Percentiles rank a stretch among this genome's conserved stretches.
Conservation (phyloP, 768 basidiomycete genomes). For the Paxillus rubicundulus region DNA sequence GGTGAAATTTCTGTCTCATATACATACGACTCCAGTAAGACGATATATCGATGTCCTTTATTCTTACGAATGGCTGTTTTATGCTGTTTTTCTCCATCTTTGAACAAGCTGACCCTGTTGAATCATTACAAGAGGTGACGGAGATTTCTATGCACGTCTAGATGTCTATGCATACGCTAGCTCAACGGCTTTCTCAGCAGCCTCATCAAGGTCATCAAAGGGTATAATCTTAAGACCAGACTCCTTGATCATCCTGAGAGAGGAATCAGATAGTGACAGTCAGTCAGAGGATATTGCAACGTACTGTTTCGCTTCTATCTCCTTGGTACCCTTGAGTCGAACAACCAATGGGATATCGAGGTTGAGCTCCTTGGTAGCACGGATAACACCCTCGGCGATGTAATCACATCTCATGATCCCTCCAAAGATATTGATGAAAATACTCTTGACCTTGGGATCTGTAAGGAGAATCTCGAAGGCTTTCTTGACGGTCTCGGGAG, state of each 20-base stretch:
- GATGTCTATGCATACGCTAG: conserved; percentile 49
- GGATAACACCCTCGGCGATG: conserved; percentile 97
- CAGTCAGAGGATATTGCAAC: conserved; percentile 27
- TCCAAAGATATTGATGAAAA: conserved; percentile 98
- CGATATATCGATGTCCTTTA: conserved; percentile 35
- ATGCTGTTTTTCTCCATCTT: conserved; percentile 10
- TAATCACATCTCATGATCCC: conserved; percentile 99
- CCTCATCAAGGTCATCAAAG: conserved; percentile 91
- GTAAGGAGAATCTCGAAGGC: conserved; percentile 93
- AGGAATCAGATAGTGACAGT: conserved; percentile 6
- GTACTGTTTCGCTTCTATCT: conserved; percentile 91
- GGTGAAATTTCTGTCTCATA: conserved; percentile 23
- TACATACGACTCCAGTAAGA: conserved; percentile 16
- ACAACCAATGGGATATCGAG: conserved; percentile 88
- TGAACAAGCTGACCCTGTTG: not conserved
- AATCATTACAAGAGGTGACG: conserved; percentile 18
- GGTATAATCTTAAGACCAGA: conserved; percentile 92
- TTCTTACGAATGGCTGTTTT: conserved; percentile 23
- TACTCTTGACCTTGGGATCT: conserved; percentile 93
- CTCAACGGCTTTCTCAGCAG: conserved; percentile 77
- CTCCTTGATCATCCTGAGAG: conserved; percentile 80
- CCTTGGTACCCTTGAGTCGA: conserved; percentile 95
- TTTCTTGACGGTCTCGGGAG: conserved; percentile 99
- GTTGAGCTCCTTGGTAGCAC: conserved; percentile 88
- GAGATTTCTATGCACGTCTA: conserved; percentile 19